These are phyloP conservation scores for Colletotrichum orchidophilum DNA, from an alignment of 2,329 filamentous ascomycete genomes.

Conservation along the genomic window DNA sequence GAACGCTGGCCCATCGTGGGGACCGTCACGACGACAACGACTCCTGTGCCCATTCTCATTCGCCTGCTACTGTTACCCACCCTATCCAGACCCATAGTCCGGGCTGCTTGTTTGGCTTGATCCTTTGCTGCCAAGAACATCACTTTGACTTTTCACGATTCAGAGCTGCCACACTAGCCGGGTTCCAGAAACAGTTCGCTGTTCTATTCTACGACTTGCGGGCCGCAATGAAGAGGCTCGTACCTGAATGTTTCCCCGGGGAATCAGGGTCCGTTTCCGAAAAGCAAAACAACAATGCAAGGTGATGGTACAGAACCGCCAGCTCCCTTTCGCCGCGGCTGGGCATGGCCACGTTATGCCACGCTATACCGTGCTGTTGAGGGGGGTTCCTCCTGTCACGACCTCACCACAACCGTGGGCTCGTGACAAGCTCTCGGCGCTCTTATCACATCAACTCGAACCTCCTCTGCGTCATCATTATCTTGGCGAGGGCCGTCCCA, in stretches of 20 bases:
- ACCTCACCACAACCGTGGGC: slow-evolving; percentile 16
- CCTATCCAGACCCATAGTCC: background rate
- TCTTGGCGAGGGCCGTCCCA: background rate
- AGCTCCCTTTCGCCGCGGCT: slow-evolving; percentile 10
- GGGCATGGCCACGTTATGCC: slow-evolving; percentile 5
- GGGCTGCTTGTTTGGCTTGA: background rate
- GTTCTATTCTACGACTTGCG: slow-evolving; percentile 27
- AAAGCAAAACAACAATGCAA: slow-evolving; percentile 26
- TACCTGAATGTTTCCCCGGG: slow-evolving; percentile 11
- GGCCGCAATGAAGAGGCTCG: slow-evolving; percentile 4
- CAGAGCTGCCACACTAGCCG: slow-evolving; percentile 1
- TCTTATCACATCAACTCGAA: background rate
- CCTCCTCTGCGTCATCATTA: background rate
- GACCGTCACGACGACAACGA: background rate
- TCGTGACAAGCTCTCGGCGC: background rate
- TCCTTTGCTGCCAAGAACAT: background rate
- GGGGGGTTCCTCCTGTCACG: slow-evolving; percentile 14
- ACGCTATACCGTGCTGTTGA: background rate
- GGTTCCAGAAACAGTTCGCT: slow-evolving; percentile 31
- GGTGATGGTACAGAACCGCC: slow-evolving; percentile 28
- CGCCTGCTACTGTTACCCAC: slow-evolving; percentile 15
- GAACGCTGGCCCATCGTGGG: slow-evolving; percentile 10
- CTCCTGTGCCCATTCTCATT: background rate
- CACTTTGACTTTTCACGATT: background rate
- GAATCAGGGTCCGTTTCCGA: slow-evolving; percentile 20